Percentiles rank a stretch among this genome's conserved stretches.
These are phyloP conservation scores for Stromatinia cepivora DNA, from an alignment of 2,329 filamentous ascomycete species.

Conservation along the genomic window DNA sequence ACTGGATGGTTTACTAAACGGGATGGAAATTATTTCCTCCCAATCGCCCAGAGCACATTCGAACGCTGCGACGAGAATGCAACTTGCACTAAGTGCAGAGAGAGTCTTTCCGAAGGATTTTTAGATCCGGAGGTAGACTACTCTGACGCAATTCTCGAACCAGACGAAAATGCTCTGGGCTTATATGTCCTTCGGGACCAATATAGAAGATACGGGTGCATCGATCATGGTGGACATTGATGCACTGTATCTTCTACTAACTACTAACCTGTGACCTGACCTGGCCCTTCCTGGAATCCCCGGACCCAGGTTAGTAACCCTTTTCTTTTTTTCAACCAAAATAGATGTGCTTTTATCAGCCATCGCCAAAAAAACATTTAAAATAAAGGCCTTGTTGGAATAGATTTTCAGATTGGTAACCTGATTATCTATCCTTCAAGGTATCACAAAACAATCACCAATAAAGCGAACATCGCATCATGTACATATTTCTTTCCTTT, in stretches of 20 bases:
- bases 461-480: conserved; percentile 24
- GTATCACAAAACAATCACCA: conserved; percentile 24
- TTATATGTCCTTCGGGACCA: neutral
- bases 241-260: conserved; percentile 9
- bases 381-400: conserved; percentile 20
- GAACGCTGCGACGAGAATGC: neutral
- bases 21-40: neutral
- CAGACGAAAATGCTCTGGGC: neutral
- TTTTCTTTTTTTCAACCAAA: conserved; percentile 11
- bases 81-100: neutral
- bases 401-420: conserved; percentile 18
- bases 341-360: conserved; percentile 18
- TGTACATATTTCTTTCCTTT: conserved; percentile 16
- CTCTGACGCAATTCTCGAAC: neutral
- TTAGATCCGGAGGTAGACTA: conserved; percentile 7
- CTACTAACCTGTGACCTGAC: conserved; percentile 22
- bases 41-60: neutral
- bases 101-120: neutral
- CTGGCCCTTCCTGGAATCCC: conserved; percentile 17
- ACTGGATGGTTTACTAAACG: conserved; percentile 11
- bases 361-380: conserved; percentile 20
- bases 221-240: conserved; percentile 1
- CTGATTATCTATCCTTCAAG: conserved; percentile 10
- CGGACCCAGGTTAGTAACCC: conserved; percentile 7
- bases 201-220: conserved; percentile 10